Percentiles rank a stretch among this genome's conserved stretches.
phyloP scores from a whole-genome alignment of 176 grass and related monocot species.

The Rhynchospora breviuscula region DNA sequence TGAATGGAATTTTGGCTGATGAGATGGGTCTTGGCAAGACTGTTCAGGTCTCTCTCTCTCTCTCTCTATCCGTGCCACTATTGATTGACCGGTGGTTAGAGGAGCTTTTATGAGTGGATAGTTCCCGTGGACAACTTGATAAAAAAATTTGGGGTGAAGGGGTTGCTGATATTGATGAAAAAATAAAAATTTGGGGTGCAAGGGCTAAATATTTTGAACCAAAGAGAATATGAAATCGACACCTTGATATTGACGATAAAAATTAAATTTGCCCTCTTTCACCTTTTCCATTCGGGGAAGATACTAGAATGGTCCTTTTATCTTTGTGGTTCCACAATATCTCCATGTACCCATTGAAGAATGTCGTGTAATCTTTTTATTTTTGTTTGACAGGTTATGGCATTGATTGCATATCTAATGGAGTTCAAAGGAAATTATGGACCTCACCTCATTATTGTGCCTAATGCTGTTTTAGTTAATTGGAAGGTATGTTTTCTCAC shows the following conservation, averaged over 20 bases:
- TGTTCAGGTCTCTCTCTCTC: conserved; percentile 70
- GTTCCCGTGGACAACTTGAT: background rate
- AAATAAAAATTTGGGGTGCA: conserved; percentile 10
- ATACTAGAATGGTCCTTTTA: background rate
- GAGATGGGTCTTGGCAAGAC: conserved; percentile 99
- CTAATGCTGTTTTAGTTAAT: conserved; percentile 98
- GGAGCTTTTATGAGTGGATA: background rate
- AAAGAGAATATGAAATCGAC: background rate
- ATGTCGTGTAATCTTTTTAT: conserved; percentile 18
- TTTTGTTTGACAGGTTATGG: conserved; percentile 73
- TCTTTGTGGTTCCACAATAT: background rate
- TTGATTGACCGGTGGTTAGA: background rate
- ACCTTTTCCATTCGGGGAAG: conserved; percentile 4
- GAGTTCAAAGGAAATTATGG: conserved; percentile 99
- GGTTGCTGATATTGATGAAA: background rate
- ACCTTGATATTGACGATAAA: background rate
- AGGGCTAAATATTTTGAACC: conserved; percentile 3
- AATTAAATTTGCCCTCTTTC: background rate
- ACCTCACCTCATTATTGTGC: conserved; percentile 98
- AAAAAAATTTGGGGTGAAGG: conserved; percentile 5
- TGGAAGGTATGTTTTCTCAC: conserved; percentile 75
- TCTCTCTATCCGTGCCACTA: background rate
- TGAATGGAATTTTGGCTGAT: conserved; percentile 99
- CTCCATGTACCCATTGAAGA: background rate
- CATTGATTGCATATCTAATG: conserved; percentile 94